Percentiles rank a stretch among this genome's conserved stretches.
These are phyloP conservation scores for Puccinia hordei DNA, from an alignment of 1,284 basidiomycete genomes.

Conservation along the genomic window DNA sequence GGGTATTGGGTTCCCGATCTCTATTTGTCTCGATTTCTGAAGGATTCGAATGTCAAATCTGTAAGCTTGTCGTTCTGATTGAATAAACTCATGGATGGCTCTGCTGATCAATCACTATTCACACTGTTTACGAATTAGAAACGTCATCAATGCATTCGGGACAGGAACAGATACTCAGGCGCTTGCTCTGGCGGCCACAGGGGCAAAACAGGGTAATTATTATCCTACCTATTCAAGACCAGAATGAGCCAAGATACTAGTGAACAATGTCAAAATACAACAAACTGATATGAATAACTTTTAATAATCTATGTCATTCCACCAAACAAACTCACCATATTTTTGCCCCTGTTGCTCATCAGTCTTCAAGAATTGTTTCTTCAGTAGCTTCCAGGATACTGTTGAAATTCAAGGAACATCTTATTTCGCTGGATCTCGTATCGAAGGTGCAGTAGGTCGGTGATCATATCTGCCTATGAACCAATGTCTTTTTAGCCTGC, in stretches of 20 bases:
- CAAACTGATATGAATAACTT: background rate
- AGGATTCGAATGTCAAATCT: conserved; percentile 16
- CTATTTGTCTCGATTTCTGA: background rate
- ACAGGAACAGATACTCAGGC: conserved; percentile 45
- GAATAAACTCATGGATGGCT: too few species aligned
- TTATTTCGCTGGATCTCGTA: conserved; percentile 27
- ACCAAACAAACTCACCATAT: too few species aligned
- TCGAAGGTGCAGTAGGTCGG: conserved; percentile 42
- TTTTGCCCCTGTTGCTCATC: background rate
- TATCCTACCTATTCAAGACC: background rate
- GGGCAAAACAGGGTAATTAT: conserved; percentile 9
- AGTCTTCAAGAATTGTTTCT: conserved; percentile 26
- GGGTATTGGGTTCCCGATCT: too few species aligned
- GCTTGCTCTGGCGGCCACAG: conserved; percentile 16
- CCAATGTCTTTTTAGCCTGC: too few species aligned
- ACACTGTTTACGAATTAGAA: background rate
- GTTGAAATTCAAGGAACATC: conserved; percentile 5
- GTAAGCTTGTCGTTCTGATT: background rate
- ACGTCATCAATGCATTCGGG: conserved; percentile 29
- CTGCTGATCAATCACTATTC: background rate
- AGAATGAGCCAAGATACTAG: background rate
- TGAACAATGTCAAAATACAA: background rate
- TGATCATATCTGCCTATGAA: background rate
- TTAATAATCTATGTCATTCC: background rate
- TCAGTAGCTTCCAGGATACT: conserved; percentile 44